These are phyloP conservation scores for Irpex rosettiformis DNA, from an alignment of 1,284 basidiomycete species.

Conservation along the genomic window DNA sequence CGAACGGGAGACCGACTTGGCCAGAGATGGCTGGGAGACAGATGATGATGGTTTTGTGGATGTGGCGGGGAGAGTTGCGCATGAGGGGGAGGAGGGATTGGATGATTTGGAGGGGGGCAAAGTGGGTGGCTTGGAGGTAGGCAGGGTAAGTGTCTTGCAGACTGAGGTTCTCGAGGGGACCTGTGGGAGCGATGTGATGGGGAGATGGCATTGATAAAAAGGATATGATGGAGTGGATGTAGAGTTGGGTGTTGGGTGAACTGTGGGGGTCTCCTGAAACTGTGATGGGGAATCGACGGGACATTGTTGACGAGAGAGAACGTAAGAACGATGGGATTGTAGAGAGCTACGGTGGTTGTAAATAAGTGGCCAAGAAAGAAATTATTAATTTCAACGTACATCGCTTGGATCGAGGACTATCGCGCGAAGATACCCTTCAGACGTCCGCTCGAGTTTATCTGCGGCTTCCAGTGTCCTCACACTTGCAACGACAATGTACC, in stretches of 20 bases:
- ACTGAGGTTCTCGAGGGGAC: conserved; percentile 70
- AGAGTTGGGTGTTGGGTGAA: conserved; percentile 55
- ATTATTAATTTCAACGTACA: conserved; percentile 36
- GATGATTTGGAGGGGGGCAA: conserved; percentile 69
- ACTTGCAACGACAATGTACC: conserved; percentile 78
- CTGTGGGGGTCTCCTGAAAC: conserved; percentile 75
- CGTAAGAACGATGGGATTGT: conserved; percentile 73
- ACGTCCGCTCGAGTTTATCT: conserved; percentile 56
- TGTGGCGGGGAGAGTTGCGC: conserved; percentile 53
- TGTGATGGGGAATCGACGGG: conserved; percentile 77
- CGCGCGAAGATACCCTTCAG: conserved; percentile 72
- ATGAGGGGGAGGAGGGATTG: conserved; percentile 74
- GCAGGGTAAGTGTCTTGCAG: conserved; percentile 60
- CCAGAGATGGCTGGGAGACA: conserved; percentile 69
- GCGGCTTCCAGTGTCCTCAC: conserved; percentile 64
- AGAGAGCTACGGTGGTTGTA: conserved; percentile 45
- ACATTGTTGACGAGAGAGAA: conserved; percentile 71
- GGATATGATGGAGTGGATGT: conserved; percentile 70
- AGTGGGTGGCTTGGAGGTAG: conserved; percentile 67
- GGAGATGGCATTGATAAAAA: conserved; percentile 56
- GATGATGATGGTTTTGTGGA: conserved; percentile 61
- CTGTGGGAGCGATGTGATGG: conserved; percentile 33
- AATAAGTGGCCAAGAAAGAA: neutral
- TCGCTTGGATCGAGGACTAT: conserved; percentile 75
- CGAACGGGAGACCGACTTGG: conserved; percentile 68